These are phyloP conservation scores for Funneliformis mosseae DNA, from an alignment of 192 early-diverging fungal genomes.

Conservation along the genomic window DNA sequence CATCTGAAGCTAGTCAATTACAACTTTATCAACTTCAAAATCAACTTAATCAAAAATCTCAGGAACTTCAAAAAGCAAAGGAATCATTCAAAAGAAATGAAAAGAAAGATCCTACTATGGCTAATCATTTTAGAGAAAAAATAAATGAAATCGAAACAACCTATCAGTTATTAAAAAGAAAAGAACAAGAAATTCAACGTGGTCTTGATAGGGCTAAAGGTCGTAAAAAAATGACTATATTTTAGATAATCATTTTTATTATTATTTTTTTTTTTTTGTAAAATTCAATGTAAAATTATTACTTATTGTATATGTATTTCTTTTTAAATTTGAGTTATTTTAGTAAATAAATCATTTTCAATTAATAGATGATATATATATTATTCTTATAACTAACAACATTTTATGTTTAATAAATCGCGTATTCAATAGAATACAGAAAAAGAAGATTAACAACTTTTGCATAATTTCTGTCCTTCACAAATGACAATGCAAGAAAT, in stretches of 20 bases:
- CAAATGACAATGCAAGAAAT: too few relatives aligned
- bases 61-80: slow-evolving; percentile 11
- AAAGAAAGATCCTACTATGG: slow-evolving; percentile 19
- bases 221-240: slow-evolving; percentile 12
- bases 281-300: too few relatives aligned
- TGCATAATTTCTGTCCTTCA: too few relatives aligned
- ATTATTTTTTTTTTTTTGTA: too few relatives aligned
- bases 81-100: slow-evolving; percentile 19
- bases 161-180: slow-evolving; percentile 5
- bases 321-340: too few relatives aligned
- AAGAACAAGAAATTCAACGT: slow-evolving; percentile 15
- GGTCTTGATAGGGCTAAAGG: slow-evolving; percentile 15
- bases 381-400: too few relatives aligned
- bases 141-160: slow-evolving; percentile 11
- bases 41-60: not conserved
- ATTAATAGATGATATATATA: not conserved
- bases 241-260: slow-evolving; percentile 1
- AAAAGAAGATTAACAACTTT: too few relatives aligned
- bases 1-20: not conserved
- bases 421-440: too few relatives aligned
- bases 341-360: too few relatives aligned
- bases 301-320: too few relatives aligned
- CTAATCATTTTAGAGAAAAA: slow-evolving; percentile 26
- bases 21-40: slow-evolving; percentile 16
- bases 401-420: too few relatives aligned